phyloP scores from a whole-genome alignment of 495 filamentous ascomycete genomes.

The Gamarada debralockiae region DNA sequence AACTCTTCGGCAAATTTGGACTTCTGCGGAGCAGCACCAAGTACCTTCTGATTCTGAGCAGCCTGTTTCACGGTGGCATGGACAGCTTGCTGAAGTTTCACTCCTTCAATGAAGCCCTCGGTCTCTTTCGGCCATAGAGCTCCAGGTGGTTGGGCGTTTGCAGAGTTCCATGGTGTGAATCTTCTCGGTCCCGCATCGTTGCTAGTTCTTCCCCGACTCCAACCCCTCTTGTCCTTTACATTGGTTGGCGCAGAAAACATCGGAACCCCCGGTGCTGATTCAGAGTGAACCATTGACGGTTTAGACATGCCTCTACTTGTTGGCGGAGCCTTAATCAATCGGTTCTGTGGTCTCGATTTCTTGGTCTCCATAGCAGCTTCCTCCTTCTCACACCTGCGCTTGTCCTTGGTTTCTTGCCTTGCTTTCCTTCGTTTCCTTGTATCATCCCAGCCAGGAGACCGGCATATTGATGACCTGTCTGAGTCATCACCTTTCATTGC shows the following conservation, averaged over 20 bases:
- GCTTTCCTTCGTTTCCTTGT: constrained; percentile 45
- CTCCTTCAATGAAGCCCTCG: constrained; percentile 25
- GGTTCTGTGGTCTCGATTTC: constrained; percentile 30
- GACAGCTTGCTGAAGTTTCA: constrained; percentile 26
- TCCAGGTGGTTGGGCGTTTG: constrained; percentile 3
- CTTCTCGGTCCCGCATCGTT: constrained; percentile 14
- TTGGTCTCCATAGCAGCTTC: constrained; percentile 36
- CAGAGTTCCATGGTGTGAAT: constrained; percentile 12
- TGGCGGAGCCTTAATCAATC: constrained; percentile 32
- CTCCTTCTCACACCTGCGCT: constrained; percentile 37
- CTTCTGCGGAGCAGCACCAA: neutral
- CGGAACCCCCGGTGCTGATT: constrained; percentile 7
- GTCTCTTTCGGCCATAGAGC: neutral
- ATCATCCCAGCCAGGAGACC: constrained; percentile 53
- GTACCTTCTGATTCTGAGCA: neutral
- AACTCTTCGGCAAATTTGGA: neutral
- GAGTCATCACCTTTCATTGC: constrained; percentile 25
- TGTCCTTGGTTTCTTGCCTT: constrained; percentile 38
- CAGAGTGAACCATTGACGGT: constrained; percentile 13
- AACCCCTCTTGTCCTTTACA: neutral
- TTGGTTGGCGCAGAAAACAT: neutral
- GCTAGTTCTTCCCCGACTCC: constrained; percentile 11
- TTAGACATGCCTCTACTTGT: constrained; percentile 10
- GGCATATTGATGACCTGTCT: constrained; percentile 50
- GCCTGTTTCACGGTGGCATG: constrained; percentile 19